Evolutionary conservation across 2,329 filamentous ascomycete species (phyloP).

Genomic region (Neurospora crassa): DNA sequence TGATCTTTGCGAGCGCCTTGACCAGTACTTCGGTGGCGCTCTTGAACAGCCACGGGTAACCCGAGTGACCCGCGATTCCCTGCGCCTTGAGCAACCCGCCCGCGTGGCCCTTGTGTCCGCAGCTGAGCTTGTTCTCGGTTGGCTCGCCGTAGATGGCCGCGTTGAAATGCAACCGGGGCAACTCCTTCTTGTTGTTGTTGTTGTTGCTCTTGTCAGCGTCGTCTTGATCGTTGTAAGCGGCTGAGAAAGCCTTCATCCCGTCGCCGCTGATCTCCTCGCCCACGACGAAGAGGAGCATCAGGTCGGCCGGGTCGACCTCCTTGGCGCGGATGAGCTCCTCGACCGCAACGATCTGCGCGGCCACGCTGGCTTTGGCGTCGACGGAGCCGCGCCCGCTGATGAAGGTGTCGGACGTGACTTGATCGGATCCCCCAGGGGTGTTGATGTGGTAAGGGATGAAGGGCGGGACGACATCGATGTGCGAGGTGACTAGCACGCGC

Average conservation of each 20-base stretch:
- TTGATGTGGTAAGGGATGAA: slow-evolving; percentile 58
- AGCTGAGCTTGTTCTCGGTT: slow-evolving; percentile 77
- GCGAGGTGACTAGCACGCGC: slow-evolving; percentile 60
- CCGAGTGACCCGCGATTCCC: slow-evolving; percentile 76
- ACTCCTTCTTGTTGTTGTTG: slow-evolving; percentile 16
- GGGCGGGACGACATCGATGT: slow-evolving; percentile 74
- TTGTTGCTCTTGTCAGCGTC: neutral
- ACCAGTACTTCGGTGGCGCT: slow-evolving; percentile 78
- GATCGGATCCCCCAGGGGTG: slow-evolving; percentile 16
- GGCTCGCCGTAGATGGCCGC: slow-evolving; percentile 88
- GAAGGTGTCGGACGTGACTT: slow-evolving; percentile 31
- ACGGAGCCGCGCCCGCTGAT: slow-evolving; percentile 68
- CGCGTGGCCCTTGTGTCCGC: slow-evolving; percentile 80
- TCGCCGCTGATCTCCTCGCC: slow-evolving; percentile 76
- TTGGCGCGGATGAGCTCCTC: slow-evolving; percentile 38
- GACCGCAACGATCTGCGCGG: slow-evolving; percentile 63
- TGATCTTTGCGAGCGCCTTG: slow-evolving; percentile 56
- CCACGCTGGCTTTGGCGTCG: slow-evolving; percentile 61
- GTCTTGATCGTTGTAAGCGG: slow-evolving; percentile 17
- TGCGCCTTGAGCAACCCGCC: slow-evolving; percentile 56
- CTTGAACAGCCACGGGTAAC: slow-evolving; percentile 83
- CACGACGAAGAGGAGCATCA: slow-evolving; percentile 57
- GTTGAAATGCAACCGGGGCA: slow-evolving; percentile 31
- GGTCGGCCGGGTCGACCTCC: slow-evolving; percentile 20
- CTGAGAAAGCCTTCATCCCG: slow-evolving; percentile 60